Evolutionary conservation across 495 filamentous ascomycete species (phyloP), one percentile per base, ranked within the genome.

Genomic region (Daldinia childiae): DNA sequence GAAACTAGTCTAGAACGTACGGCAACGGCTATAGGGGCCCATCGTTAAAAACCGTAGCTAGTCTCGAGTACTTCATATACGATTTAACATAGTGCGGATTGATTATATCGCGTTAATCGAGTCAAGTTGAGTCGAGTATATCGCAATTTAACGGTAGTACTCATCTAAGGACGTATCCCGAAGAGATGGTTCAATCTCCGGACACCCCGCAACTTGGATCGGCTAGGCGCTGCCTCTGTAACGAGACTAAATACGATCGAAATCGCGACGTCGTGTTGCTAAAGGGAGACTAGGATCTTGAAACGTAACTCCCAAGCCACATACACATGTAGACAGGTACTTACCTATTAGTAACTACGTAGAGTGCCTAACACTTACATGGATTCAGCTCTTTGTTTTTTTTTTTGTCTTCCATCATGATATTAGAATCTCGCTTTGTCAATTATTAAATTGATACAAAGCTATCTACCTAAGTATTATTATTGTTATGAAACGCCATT

Each of bases 211-310:
- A 36, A 63, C 7, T 60, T 6, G 17, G 34, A 30, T 63, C 63
- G 58, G 52, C 21, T 72, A 41, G 26, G 36, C 27, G 14, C 54
- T 64, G 32, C 64, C 69, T 64, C 39, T 26, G n/a, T 26, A 59
- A 54, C 24, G 48, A 36, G 48, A 34, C 45, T 55, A 54, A 41
- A 48, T 30, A n/a, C 48, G 65, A 62, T 21, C 36, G 14, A 64
- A 24, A 55, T 51, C 26, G 51, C 17, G 29, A 36, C 57, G 39
- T 58, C 15, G 32, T 17, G 51, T 52, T 62, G 68, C 19, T 57
- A 45, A 52, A n/a, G 38, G 39, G 59, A 64, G 58, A 54, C 69
- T 39, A 58, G 55, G 55, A 61, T 68, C 50, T 68, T 72, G 50
- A 72, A 68, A 72, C 69, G 14, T 29, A 36, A 12, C 58, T 54